These are phyloP conservation scores for Phytophthora capsici DNA, from an alignment of 352 stramenopile genomes.

Conservation along the genomic window DNA sequence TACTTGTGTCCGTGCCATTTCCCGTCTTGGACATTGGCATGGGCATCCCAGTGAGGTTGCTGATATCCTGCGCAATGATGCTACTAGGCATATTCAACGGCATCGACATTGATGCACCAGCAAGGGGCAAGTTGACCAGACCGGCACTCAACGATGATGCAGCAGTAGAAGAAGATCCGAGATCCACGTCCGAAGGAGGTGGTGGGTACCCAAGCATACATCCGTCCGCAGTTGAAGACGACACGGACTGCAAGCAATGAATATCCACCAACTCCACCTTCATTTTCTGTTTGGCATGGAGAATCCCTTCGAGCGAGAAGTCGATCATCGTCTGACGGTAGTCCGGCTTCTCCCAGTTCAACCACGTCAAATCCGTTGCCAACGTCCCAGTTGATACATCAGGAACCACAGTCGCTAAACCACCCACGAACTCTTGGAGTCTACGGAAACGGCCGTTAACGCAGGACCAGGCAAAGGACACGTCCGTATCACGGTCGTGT, in stretches of 20 bases:
- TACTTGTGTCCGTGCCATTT: constrained; percentile 11
- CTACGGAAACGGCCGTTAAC: constrained; percentile 52
- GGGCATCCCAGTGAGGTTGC: constrained; percentile 18
- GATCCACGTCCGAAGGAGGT: constrained; percentile 26
- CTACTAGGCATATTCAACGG: constrained; percentile 34
- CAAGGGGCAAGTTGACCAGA: constrained; percentile 24
- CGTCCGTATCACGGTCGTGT: constrained; percentile 60
- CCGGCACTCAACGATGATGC: constrained; percentile 12
- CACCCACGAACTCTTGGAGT: constrained; percentile 68
- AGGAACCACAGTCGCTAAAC: constrained; percentile 52
- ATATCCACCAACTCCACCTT: constrained; percentile 69
- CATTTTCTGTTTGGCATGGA: constrained; percentile 72
- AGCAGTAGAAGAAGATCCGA: constrained; percentile 10
- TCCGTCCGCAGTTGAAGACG: constrained; percentile 10
- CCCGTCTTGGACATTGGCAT: constrained; percentile 27
- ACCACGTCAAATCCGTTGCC: constrained; percentile 41
- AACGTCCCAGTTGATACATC: constrained; percentile 42
- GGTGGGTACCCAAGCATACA: constrained; percentile 8
- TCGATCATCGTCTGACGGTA: constrained; percentile 67
- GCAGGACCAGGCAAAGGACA: constrained; percentile 71
- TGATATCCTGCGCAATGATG: constrained; percentile 31
- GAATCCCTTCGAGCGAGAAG: constrained; percentile 68
- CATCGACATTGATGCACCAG: constrained; percentile 14
- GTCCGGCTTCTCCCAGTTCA: constrained; percentile 77
- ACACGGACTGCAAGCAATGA: constrained; percentile 38